Conservation (phyloP, 306 rosid species). For the Cucumis cinereus region DNA sequence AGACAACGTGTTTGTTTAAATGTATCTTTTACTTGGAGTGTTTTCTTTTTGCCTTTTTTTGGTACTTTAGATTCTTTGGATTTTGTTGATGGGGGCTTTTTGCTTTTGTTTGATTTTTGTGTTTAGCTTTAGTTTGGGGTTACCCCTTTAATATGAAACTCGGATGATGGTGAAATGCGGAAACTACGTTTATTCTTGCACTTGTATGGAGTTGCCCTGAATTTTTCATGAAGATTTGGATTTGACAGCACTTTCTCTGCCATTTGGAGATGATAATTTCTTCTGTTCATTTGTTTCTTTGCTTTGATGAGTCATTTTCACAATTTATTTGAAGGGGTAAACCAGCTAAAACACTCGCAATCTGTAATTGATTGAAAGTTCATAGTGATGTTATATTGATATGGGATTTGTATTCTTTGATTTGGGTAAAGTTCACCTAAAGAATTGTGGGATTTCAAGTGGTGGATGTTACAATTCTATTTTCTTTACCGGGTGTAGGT, state of each 20-base stretch:
- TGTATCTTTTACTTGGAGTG: not conserved
- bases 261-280: not conserved
- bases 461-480: not conserved
- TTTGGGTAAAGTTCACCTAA: not conserved
- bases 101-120: not conserved
- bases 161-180: not conserved
- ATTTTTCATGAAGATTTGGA: not conserved
- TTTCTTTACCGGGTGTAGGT: not conserved
- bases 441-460: not conserved
- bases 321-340: not conserved
- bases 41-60: not conserved
- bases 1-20: not conserved
- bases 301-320: not conserved
- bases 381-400: not conserved
- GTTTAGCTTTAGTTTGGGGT: not conserved
- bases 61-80: not conserved
- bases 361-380: not conserved
- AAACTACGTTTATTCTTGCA: not conserved
- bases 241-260: not conserved
- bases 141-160: not conserved
- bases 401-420: not conserved
- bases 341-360: not conserved
- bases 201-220: not conserved
- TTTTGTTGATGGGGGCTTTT: not conserved
- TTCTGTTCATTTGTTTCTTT: not conserved